Percentiles rank a stretch among this genome's conserved stretches.
phyloP scores from a whole-genome alignment of 768 basidiomycete species.

The Kwoniella sp. region DNA sequence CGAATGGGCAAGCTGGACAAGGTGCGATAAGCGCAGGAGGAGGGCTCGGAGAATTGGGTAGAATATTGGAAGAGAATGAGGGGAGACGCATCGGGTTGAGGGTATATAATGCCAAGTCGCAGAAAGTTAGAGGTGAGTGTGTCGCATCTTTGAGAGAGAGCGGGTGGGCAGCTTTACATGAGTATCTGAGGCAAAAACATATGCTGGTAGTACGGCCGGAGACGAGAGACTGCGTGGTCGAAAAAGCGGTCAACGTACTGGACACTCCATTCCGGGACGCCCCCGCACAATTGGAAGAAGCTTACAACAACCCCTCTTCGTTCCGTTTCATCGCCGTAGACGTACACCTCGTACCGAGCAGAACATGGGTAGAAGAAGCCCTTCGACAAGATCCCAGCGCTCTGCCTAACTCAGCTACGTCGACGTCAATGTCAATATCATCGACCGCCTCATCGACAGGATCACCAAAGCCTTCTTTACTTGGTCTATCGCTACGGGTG shows the following conservation, averaged over 20 bases:
- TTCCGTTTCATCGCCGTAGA: slow-evolving; percentile 64
- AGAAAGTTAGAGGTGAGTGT: slow-evolving; percentile 50
- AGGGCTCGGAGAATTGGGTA: slow-evolving; percentile 37
- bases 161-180: too few species aligned
- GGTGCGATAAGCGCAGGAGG: background rate
- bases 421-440: background rate
- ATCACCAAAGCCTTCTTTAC: slow-evolving; percentile 74
- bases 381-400: slow-evolving; percentile 58
- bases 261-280: too few species aligned
- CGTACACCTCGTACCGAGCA: slow-evolving; percentile 80
- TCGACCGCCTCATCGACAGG: slow-evolving; percentile 29
- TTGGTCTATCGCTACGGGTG: slow-evolving; percentile 90
- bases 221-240: too few species aligned
- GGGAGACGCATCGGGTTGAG: slow-evolving; percentile 43
- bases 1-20: background rate
- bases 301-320: too few species aligned
- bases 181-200: too few species aligned
- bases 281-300: too few species aligned
- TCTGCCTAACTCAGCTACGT: slow-evolving; percentile 27
- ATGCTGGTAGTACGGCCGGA: background rate
- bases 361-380: slow-evolving; percentile 67
- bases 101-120: slow-evolving; percentile 55
- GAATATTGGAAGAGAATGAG: slow-evolving; percentile 51
- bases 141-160: background rate
- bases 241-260: too few species aligned